Evolutionary conservation across 805 yeast genomes (phyloP), one percentile per base, ranked within the genome.

Genomic region (Teunomyces barrocoloradensis): DNA sequence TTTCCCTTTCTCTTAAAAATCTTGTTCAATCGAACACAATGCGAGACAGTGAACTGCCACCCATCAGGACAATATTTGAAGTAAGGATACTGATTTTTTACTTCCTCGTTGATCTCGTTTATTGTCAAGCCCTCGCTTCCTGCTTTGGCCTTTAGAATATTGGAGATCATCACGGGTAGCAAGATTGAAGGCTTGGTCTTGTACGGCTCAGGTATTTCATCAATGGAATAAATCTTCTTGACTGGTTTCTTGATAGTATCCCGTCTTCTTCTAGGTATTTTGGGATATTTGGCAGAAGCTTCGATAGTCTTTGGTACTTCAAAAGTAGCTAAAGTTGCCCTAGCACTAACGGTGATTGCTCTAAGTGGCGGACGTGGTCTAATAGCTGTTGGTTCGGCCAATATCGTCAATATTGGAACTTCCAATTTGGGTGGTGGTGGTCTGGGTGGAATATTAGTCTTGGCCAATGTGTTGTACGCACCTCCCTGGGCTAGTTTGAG

Each of bases 11-110:
- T 87, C 45, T 81, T 76, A 70, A 92, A 94, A 5, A 92, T 84
- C 67, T 89, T 89, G 67, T 90, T 90, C 54, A 89, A 74, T 18
- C 92, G 85, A 34, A 94, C 73, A 58, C 90, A 91, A 68, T 94
- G 99, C 44, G 95, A 79, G 15, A 94, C 96, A 0, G 95, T 82
- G 60, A 88, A 85, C 69, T 94, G 99, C 99, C 99, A 94, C 2
- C 98, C 98, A 64, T 90, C 96, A 0, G 96, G 92, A 58, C 97
- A 91, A 66, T 89, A 92, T 57, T 84, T 80, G 68, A 89, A 94
- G 69, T 88, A 94, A 2, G 98, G 98, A 66, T 86, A 92, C 10
- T 87, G 65, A 38, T 88, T 95, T 64, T 87, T 87, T 42, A 94
- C 90, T 1, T 89, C 88, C 45, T 85, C 86, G 65, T 89, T 86